These are phyloP conservation scores for Ustilago tritici DNA, from an alignment of 1,284 basidiomycete species.

Conservation along the genomic window DNA sequence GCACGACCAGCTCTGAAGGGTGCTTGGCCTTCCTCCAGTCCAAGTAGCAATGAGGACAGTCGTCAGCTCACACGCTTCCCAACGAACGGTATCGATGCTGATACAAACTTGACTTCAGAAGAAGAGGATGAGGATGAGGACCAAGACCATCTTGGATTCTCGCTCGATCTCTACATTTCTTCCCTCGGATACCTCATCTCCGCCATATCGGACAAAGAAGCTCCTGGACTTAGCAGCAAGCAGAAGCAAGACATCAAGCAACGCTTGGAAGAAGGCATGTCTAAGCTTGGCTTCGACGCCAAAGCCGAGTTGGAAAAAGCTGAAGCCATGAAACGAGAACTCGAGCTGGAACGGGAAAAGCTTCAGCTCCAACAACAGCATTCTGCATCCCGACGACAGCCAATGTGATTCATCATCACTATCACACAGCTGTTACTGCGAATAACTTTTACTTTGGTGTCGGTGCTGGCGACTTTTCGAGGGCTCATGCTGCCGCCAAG, in stretches of 20 bases:
- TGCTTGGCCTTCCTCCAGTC: conserved; percentile 10
- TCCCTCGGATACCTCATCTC: conserved; percentile 55
- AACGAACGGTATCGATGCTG: conserved; percentile 1
- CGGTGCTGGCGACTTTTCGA: conserved; percentile 18
- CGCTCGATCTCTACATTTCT: conserved; percentile 56
- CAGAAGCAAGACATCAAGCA: conserved; percentile 42
- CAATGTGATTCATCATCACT: conserved; percentile 46
- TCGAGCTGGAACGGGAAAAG: conserved; percentile 36
- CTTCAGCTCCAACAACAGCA: conserved; percentile 21
- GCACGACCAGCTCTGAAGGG: conserved; percentile 2
- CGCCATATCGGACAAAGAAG: conserved; percentile 50
- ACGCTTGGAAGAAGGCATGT: conserved; percentile 48
- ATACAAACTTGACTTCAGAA: conserved; percentile 1
- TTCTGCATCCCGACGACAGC: background rate
- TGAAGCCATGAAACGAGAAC: conserved; percentile 35
- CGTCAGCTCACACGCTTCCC: conserved; percentile 3
- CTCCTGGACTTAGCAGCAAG: conserved; percentile 31
- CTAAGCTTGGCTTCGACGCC: conserved; percentile 45
- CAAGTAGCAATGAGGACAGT: background rate
- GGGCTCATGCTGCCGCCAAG: conserved; percentile 44
- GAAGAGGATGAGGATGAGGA: conserved; percentile 20
- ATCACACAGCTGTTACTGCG: conserved; percentile 25
- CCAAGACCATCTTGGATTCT: conserved; percentile 50
- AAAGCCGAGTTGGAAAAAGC: conserved; percentile 38
- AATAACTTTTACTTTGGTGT: conserved; percentile 10